Base-by-base conservation (phyloP, 352 stramenopile genomes). In the Globisporangium camurandrum region DNA sequence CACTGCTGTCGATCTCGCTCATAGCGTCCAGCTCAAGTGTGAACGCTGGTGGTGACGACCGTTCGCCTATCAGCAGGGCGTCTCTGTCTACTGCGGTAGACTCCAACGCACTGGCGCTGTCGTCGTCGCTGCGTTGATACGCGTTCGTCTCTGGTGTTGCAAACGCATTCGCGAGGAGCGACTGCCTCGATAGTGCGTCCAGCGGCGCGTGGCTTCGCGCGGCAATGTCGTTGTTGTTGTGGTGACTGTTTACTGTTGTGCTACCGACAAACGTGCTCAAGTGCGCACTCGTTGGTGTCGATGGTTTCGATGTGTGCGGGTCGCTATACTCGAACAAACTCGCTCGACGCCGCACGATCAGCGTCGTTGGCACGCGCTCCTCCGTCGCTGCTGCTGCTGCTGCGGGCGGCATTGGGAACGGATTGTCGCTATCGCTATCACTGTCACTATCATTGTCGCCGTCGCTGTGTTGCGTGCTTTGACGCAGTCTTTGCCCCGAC, bases 271-370 rank as follows among this genome's bases (percentile, higher is more conserved):
- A n/a, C n/a, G n/a, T n/a, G n/a, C n/a, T 30, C 4, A 16, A 38
- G 4, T 14, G 24, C 22, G 33, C 38, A 19, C 30, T 62, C 38
- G 41, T 59, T 7, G 43, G 27, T 11, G 50, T 49, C 17, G 10
- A 20, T 1, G 34, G 49, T 4, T 19, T 3, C 3, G 24, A 40
- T 4, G 37, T 37, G 26, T 46, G 27, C 1, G 50, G n/a, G 20
- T 57, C 61, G 24, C 45, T 50, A 34, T 69, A 66, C 5, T 65
- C 23, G 24, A 69, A 69, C 11, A 69, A 19, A 12, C 56, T 51
- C 17, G 60, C 36, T 23, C 61, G 51, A 11, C 47, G 39, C 31
- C 49, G 52, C 7, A 45, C n/a, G n/a, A n/a, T n/a, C n/a, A n/a
- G 44, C 12, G 30, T 39, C 12, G 43, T 12, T 19, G 33, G n/a